Conservation (phyloP, 2,329 filamentous ascomycete species). For the Diaporthe amygdali region DNA sequence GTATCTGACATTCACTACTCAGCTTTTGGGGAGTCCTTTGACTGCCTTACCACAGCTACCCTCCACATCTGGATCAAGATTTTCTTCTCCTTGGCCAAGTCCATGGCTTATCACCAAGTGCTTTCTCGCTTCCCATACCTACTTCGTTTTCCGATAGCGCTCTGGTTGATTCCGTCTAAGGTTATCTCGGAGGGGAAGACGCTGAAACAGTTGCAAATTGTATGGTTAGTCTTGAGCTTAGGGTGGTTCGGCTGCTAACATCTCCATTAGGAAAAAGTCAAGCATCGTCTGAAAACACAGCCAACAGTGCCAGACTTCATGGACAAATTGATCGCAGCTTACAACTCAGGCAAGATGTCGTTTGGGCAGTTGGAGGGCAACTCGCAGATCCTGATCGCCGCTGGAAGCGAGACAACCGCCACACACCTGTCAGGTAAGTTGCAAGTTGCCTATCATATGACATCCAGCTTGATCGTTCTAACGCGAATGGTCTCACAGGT, state of each 20-base stretch:
- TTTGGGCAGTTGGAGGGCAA: neutral
- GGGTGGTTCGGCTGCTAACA: neutral
- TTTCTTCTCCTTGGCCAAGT: neutral
- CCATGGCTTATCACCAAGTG: neutral
- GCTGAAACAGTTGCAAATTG: neutral
- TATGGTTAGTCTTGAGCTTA: neutral
- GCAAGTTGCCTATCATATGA: no score
- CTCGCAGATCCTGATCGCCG: slow-evolving; percentile 17
- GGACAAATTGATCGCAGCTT: neutral
- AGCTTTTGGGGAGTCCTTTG: neutral
- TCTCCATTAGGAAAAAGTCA: neutral
- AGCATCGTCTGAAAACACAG: neutral
- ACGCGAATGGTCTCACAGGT: neutral
- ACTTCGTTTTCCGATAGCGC: neutral
- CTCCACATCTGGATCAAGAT: neutral
- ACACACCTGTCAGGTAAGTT: slow-evolving; percentile 25
- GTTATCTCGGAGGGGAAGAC: neutral
- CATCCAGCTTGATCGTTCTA: neutral
- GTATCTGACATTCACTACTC: neutral
- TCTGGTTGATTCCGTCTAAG: neutral
- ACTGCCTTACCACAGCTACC: neutral
- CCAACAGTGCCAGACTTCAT: neutral
- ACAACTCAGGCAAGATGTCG: neutral
- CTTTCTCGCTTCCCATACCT: neutral
- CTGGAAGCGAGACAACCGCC: slow-evolving; percentile 31